Evolutionary conservation across 2,329 filamentous ascomycete genomes (phyloP).

Genomic region (Neofusicoccum cordaticola): DNA sequence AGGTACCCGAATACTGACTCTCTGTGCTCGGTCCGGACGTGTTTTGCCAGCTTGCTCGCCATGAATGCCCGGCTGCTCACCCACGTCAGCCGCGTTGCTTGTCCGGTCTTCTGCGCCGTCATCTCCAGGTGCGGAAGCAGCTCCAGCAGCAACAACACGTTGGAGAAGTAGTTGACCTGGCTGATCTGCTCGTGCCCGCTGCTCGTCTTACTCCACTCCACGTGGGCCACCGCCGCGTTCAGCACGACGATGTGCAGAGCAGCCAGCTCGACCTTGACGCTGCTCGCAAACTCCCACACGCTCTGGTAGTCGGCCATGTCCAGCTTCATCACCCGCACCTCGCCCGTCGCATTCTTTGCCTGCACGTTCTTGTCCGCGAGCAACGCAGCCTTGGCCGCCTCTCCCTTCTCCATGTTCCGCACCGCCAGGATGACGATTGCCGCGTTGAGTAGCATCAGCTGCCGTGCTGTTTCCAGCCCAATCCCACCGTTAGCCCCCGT

Average conservation of each 20-base stretch:
- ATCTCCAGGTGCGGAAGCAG: background rate
- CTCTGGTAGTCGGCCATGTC: slow-evolving; percentile 3
- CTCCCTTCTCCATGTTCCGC: background rate
- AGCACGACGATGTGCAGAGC: background rate
- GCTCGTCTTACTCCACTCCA: background rate
- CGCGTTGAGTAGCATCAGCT: background rate
- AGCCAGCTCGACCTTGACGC: background rate
- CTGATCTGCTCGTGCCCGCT: background rate
- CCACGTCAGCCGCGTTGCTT: background rate
- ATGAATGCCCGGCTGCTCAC: slow-evolving; percentile 1
- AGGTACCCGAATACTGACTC: background rate
- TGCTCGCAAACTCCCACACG: background rate
- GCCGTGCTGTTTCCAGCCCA: slow-evolving; percentile 15
- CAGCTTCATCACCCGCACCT: background rate
- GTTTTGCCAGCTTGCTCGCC: background rate
- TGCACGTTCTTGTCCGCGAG: background rate
- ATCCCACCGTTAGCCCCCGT: slow-evolving; percentile 23
- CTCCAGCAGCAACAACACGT: background rate
- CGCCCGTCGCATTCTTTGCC: background rate
- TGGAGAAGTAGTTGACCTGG: slow-evolving; percentile 4
- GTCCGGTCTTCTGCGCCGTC: background rate
- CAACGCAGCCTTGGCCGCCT: background rate
- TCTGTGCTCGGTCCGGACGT: background rate
- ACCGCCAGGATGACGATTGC: background rate
- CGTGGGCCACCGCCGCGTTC: background rate